Evolutionary conservation across 2,329 filamentous ascomycete species (phyloP).

Genomic region (Penicillium sp.): DNA sequence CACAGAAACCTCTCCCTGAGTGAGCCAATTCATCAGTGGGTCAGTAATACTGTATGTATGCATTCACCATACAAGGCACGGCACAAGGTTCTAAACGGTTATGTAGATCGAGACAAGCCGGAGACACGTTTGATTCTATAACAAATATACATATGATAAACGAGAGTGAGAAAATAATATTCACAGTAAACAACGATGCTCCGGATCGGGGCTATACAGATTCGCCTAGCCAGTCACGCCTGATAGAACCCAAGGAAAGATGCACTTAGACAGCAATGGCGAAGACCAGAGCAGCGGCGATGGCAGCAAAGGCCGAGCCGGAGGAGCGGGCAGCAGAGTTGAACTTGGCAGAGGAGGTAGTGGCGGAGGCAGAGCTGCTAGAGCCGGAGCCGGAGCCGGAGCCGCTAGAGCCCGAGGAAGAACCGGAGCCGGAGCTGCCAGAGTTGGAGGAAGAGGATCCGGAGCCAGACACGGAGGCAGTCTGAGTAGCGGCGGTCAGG

Average conservation of each 20-base stretch:
- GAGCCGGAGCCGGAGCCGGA: constrained; percentile 2
- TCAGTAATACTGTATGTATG: too few relatives aligned
- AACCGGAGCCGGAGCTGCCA: background rate
- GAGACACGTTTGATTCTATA: constrained; percentile 3
- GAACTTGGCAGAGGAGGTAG: constrained; percentile 4
- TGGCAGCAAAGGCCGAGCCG: constrained; percentile 20
- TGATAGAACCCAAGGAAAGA: constrained; percentile 7
- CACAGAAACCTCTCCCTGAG: background rate
- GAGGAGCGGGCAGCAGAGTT: constrained; percentile 10
- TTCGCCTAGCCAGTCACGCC: constrained; percentile 17
- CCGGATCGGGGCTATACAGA: background rate
- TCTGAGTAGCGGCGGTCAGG: constrained; percentile 3
- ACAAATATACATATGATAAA: constrained; percentile 9
- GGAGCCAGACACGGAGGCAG: background rate
- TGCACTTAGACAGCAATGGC: constrained; percentile 26
- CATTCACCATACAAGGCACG: too few relatives aligned
- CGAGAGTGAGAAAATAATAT: constrained; percentile 15
- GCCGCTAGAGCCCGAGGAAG: background rate
- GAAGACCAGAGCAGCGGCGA: constrained; percentile 22
- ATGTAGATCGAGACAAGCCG: background rate
- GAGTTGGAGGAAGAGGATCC: constrained; percentile 8
- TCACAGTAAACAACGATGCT: constrained; percentile 7
- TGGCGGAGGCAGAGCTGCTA: constrained; percentile 8
- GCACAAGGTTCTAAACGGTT: too few relatives aligned
- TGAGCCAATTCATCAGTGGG: background rate